phyloP scores from a whole-genome alignment of 202 grass and related monocot genomes.

The Elaeis oleifera region DNA sequence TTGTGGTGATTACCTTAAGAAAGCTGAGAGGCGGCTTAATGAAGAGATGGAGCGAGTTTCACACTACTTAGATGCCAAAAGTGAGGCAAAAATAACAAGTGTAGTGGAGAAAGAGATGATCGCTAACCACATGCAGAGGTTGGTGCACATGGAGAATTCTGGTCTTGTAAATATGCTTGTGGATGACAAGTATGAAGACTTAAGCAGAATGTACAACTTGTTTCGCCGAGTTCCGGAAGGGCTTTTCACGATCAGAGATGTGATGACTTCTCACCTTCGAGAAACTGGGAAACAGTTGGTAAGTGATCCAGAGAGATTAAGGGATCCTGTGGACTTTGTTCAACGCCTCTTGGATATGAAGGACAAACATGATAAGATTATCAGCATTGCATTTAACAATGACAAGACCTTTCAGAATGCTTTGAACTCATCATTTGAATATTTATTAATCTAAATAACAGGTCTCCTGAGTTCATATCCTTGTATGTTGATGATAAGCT shows the following conservation, averaged over 20 bases:
- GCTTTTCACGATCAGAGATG: slow-evolving; percentile 5
- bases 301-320: slow-evolving; percentile 3
- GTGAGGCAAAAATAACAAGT: not conserved
- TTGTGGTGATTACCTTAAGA: slow-evolving; percentile 2
- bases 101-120: slow-evolving; percentile 11
- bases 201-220: slow-evolving; percentile 5
- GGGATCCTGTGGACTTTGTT: slow-evolving; percentile 8
- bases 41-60: slow-evolving; percentile 3
- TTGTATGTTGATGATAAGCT: slow-evolving; percentile 74
- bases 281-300: slow-evolving; percentile 12
- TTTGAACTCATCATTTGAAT: slow-evolving; percentile 4
- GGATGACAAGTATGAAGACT: not conserved
- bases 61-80: not conserved
- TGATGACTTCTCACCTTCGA: slow-evolving; percentile 5
- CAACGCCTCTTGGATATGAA: not conserved
- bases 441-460: slow-evolving; percentile 5
- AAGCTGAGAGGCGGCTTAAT: not conserved
- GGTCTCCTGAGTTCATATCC: slow-evolving; percentile 59
- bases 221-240: slow-evolving; percentile 1
- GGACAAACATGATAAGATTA: slow-evolving; percentile 4
- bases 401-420: slow-evolving; percentile 10
- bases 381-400: not conserved
- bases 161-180: slow-evolving; percentile 9
- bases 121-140: slow-evolving; percentile 3
- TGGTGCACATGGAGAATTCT: slow-evolving; percentile 11